Evolutionary conservation across 2,329 filamentous ascomycete genomes (phyloP).

Genomic region (Thermoascus crustaceus): DNA sequence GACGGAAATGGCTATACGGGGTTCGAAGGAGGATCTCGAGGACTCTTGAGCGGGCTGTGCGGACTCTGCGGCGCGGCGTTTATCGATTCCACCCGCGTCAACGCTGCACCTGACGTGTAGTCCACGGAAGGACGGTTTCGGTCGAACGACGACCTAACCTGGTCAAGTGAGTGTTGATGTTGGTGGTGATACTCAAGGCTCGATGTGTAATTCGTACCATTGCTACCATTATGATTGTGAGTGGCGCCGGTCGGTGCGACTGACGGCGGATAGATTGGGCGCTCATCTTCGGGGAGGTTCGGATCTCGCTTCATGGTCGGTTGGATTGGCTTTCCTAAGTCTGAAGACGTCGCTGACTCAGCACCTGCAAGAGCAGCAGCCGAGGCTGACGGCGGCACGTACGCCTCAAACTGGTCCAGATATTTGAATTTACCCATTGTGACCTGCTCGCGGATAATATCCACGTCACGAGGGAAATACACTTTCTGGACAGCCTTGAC

Average conservation of each 20-base stretch:
- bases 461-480: constrained; percentile 84
- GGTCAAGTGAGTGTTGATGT: constrained; percentile 55
- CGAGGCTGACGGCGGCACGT: constrained; percentile 44
- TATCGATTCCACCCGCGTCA: constrained; percentile 73
- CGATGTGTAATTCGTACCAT: constrained; percentile 80
- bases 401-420: constrained; percentile 50
- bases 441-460: constrained; percentile 92
- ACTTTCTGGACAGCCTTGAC: constrained; percentile 88
- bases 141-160: constrained; percentile 66
- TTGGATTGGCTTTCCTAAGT: constrained; percentile 43
- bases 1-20: constrained; percentile 19
- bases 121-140: constrained; percentile 82
- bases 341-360: constrained; percentile 32
- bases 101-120: constrained; percentile 80
- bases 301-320: constrained; percentile 51
- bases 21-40: constrained; percentile 24
- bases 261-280: constrained; percentile 89
- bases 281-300: constrained; percentile 74
- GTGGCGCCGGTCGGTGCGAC: constrained; percentile 68
- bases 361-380: constrained; percentile 32
- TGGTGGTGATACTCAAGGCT: constrained; percentile 39
- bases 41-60: constrained; percentile 26
- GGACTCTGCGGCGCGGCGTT: constrained; percentile 19
- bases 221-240: constrained; percentile 85
- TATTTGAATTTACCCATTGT: constrained; percentile 73